Evolutionary conservation across 441 rosid genomes (phyloP).

Genomic region (Raphanus hybrid): DNA sequence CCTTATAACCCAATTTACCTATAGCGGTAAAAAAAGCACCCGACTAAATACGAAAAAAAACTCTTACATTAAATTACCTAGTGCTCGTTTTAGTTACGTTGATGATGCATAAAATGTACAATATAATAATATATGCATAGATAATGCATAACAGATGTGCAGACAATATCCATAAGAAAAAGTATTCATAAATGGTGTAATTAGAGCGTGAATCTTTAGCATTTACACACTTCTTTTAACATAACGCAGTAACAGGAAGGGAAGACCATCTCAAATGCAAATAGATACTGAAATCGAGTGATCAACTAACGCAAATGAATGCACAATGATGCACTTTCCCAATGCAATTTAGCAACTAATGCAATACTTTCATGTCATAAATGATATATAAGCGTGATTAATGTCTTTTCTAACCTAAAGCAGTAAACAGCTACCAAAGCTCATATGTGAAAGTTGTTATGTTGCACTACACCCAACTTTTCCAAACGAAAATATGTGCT

Average conservation of each 20-base stretch:
- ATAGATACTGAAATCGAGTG: neutral
- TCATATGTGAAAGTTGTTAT: neutral
- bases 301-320: constrained; percentile 3
- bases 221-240: neutral
- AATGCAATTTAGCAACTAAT: neutral
- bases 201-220: neutral
- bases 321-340: too few species aligned
- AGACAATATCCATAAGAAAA: neutral
- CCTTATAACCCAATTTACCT: constrained; percentile 11
- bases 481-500: neutral
- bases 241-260: constrained; percentile 1
- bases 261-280: too few species aligned
- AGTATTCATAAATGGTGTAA: neutral
- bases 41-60: neutral
- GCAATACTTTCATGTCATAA: neutral
- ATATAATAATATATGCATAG: neutral
- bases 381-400: neutral
- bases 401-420: neutral
- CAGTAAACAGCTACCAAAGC: constrained; percentile 12
- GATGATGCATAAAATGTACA: neutral
- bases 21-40: neutral
- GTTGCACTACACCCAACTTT: neutral
- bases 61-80: neutral
- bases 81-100: neutral
- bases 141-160: neutral